Conservation (phyloP, 192 early-diverging fungal genomes). For the Funneliformis mosseae region DNA sequence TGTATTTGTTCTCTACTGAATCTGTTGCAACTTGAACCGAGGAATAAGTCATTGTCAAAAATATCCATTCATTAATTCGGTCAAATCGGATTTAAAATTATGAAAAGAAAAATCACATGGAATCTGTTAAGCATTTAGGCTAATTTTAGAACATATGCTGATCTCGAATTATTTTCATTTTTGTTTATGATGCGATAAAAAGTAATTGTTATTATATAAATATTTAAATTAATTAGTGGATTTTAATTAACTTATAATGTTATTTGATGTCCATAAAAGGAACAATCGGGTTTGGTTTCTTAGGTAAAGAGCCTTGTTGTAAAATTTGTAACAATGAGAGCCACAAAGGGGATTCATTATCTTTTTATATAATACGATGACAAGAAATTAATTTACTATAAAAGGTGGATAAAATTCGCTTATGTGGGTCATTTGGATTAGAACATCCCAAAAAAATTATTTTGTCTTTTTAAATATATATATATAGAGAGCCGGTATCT, state of each 20-base stretch:
- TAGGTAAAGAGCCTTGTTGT: neutral
- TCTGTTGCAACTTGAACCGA: neutral
- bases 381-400: neutral
- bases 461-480: no score
- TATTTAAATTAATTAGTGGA: no score
- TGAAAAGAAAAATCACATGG: no score
- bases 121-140: no score
- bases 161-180: no score
- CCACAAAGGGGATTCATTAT: neutral
- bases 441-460: neutral
- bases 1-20: conserved; percentile 66
- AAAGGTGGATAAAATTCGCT: neutral
- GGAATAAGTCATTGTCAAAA: neutral
- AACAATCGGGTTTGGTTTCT: neutral
- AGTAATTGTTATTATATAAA: no score
- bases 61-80: no score
- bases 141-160: no score
- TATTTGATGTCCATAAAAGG: neutral
- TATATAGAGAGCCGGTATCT: neutral
- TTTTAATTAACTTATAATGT: no score
- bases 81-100: no score
- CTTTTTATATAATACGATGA: neutral
- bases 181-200: no score
- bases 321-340: neutral
- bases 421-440: neutral